Base-by-base conservation (phyloP, 495 filamentous ascomycete species). In the Penicillium nucicola region DNA sequence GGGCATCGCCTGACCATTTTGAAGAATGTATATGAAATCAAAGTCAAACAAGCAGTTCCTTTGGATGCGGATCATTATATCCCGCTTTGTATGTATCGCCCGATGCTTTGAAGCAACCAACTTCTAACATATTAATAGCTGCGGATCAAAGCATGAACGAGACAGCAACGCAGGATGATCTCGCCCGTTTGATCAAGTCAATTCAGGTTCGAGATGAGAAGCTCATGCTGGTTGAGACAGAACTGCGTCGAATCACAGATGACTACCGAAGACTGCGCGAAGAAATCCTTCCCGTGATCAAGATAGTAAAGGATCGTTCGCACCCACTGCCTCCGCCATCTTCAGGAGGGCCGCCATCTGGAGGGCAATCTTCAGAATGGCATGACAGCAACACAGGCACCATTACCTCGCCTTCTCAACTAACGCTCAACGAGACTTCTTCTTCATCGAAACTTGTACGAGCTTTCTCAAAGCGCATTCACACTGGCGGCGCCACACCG, bases 41-140 rank as follows among this genome's bases (percentile, higher is more conserved):
- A 98, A 73, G 83, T 92, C 58, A 88, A 87, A 52, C 90, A 97
- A 62, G 87, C 90, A 58, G 82, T 98, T 49, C 86, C 89, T 3
- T 84, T 96, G 51, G 93, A 97, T 54, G 80, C 85, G 19, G 93
- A 95, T 56, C 88, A 97, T 62, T 98, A 96, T 68, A 84, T 97
- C 42, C 95, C 93, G 32, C 79, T 92, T 23, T 92, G 92, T 97
- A 84, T 55, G 89, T 78, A n/a, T n/a, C 45, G 18, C 19, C 34
- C 39, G 18, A 19, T 42, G 19, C 19, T 19, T 25, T 17, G 28
- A 34, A 18, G 4, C 19, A 12, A 32, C 17, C 23, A n/a, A 48
- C 17, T 37, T 19, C 19, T 52, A 62, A 45, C 14, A 23, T 22
- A 38, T 20, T 33, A 45, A 48, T 61, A 92, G 92, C 93, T 46